Base-by-base conservation (phyloP, 345 rosid genomes). In the Eucalyptus marginata region DNA sequence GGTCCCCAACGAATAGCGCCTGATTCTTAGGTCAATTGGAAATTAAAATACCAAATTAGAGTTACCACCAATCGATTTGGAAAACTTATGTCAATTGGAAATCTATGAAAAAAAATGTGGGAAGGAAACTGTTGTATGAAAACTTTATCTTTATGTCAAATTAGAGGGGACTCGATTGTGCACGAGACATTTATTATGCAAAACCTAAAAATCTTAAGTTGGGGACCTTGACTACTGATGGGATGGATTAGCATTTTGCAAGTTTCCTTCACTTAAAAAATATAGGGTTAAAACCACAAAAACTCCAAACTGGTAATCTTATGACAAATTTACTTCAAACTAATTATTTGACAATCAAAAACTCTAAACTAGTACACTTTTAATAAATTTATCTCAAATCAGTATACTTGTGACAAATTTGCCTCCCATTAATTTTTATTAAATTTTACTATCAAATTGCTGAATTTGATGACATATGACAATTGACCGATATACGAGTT, bases 401-500 rank as follows among this genome's bases (percentile, higher is more conserved):
- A 0, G 0, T 1, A 18, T 52, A 18, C 10, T 52, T 7, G 24
- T 52, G 10, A 52, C 10, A 18, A 52, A 52, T 52, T 52, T 18
- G 25, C 1, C 0, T 18, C 1, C 1, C 0, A 52, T 52, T 18
- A 52, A 52, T 18, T 52, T 52, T 7, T 52, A 10, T 52, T 52
- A 52, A 18, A 52, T 52, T 52, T 52, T 52, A 52, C 58, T 52
- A 52, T 52, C 2, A 52, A 52, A 52, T 52, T 52, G 25, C 10
- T 0, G 10, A 52, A 52, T 52, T 52, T 7, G 2, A 52, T 52
- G 24, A 52, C 2, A 52, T 7, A 52, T 52, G 58, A 52, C 10
- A 52, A 18, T 52, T 52, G 24, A 52, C 1, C 0, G 2, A 0
- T 1, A 18, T 3, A 52, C 10, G 0, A 0, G 0, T 52, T 7